These are phyloP conservation scores for Tricholomella constricta DNA, from an alignment of 768 basidiomycete genomes.

Conservation along the genomic window DNA sequence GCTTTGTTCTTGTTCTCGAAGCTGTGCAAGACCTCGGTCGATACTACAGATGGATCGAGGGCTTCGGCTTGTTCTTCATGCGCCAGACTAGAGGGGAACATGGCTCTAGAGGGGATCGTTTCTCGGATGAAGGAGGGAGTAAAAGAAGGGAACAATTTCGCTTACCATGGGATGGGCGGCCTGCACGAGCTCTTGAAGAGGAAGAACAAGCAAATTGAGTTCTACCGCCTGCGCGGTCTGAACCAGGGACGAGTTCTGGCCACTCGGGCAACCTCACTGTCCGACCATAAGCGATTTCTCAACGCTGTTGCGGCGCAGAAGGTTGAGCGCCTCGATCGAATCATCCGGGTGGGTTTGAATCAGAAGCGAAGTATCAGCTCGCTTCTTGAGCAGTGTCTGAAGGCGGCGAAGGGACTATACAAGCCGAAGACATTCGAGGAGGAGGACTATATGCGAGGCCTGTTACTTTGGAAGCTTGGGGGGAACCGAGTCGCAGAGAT, in stretches of 20 bases:
- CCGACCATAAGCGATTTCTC: constrained; percentile 18
- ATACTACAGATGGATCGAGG: not conserved
- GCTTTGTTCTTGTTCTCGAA: not conserved
- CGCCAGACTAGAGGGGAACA: not conserved
- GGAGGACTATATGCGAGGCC: constrained; percentile 14
- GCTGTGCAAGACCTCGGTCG: not conserved
- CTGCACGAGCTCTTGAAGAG: not conserved
- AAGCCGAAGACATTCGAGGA: constrained; percentile 15
- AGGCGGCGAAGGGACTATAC: constrained; percentile 15
- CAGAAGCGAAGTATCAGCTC: constrained; percentile 8
- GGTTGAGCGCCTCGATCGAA: constrained; percentile 13
- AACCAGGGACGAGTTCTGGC: constrained; percentile 7
- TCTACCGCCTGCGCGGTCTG: constrained; percentile 5
- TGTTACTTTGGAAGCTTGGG: constrained; percentile 12
- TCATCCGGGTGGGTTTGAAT: constrained; percentile 9
- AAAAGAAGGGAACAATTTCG: constrained; percentile 3
- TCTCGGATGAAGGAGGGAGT: constrained; percentile 3
- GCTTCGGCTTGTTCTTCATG: constrained; percentile 10
- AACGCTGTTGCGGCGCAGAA: constrained; percentile 15
- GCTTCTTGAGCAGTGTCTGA: constrained; percentile 5
- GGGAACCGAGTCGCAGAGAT: constrained; percentile 15
- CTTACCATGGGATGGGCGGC: constrained; percentile 12
- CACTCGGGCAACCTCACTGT: not conserved
- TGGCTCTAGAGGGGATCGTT: constrained; percentile 9
- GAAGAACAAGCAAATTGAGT: constrained; percentile 4